Evolutionary conservation across 176 grass and related monocot genomes (phyloP).

Genomic region (Oryza meridionalis): DNA sequence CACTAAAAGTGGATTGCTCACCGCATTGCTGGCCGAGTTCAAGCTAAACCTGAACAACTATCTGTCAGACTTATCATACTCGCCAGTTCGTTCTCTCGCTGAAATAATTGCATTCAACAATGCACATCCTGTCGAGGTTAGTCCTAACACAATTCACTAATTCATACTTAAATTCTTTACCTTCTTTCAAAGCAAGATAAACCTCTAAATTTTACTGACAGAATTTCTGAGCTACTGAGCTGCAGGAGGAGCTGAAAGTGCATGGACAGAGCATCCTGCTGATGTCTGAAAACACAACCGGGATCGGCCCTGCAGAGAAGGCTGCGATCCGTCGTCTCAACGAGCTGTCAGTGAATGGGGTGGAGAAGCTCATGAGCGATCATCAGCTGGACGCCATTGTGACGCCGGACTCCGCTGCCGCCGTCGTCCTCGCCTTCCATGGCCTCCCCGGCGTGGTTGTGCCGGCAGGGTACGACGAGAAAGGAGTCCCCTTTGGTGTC

Average conservation of each 20-base stretch:
- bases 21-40: constrained; percentile 44
- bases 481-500: constrained; percentile 53
- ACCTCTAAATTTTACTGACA: too few species aligned
- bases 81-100: constrained; percentile 52
- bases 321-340: constrained; percentile 26
- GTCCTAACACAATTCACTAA: too few species aligned
- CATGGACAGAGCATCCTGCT: constrained; percentile 38
- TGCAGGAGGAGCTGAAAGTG: constrained; percentile 51
- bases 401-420: not conserved
- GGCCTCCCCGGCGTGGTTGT: constrained; percentile 57
- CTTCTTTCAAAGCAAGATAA: too few species aligned
- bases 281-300: constrained; percentile 43
- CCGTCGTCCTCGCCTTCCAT: constrained; percentile 34
- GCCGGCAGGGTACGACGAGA: constrained; percentile 57
- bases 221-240: too few species aligned
- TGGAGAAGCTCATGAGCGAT: constrained; percentile 43
- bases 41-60: constrained; percentile 60
- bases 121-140: not conserved
- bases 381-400: constrained; percentile 52
- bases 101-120: constrained; percentile 66
- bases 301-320: constrained; percentile 30
- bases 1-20: too few species aligned
- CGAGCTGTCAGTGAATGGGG: constrained; percentile 27
- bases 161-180: too few species aligned
- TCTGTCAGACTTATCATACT: constrained; percentile 38